Base-by-base conservation (phyloP, 2,329 filamentous ascomycete species). In the Trichoderma pleuroti region DNA sequence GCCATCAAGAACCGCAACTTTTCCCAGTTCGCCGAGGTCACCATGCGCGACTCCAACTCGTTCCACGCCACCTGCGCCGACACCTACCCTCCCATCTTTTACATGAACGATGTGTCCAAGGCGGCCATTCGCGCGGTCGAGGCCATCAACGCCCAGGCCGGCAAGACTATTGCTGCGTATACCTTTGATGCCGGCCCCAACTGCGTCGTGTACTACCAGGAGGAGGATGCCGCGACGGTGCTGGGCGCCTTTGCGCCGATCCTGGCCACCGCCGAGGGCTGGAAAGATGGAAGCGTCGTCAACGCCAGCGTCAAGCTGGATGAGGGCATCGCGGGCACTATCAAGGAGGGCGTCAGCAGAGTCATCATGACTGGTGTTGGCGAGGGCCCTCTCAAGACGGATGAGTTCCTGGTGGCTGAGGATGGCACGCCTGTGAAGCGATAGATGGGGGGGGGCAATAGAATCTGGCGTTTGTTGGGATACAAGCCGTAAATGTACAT, bases 121-220 rank as follows among this genome's bases (percentile, higher is more conserved):
- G 93, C 95, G 1, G 94, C 95, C 7, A 93, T 99, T 72, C 88
- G 93, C 66, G 90, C 93, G 18, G 94, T 98, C 34, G 94, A 99
- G 84, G 87, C 90, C 75, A 93, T 98, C 83, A 99, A 99, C 79
- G 86, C 86, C 68, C 86, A 87, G 28, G 93, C 92, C 5, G 94
- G 93, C 68, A 91, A 90, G 82, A 90, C 88, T 0, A 87, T 98
- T 21, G 94, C 93, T 4, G 96, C 96, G 4, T 99, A 99, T 81
- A 99, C 96, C 0, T 99, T 98, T 77, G 96, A 99, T 79, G 96
- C 96, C 0, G 96, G 96, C 66, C 96, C 96, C 68, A 99, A 99
- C 82, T 94, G 94, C 52, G 97, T 99, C 64, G 90, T 99, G 64
- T 99, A 99, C 85, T 98, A 97, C 79, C 87, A 94, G 52, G 92